These are phyloP conservation scores for Populus hybrid DNA, from an alignment of 441 rosid genomes.

Conservation along the genomic window DNA sequence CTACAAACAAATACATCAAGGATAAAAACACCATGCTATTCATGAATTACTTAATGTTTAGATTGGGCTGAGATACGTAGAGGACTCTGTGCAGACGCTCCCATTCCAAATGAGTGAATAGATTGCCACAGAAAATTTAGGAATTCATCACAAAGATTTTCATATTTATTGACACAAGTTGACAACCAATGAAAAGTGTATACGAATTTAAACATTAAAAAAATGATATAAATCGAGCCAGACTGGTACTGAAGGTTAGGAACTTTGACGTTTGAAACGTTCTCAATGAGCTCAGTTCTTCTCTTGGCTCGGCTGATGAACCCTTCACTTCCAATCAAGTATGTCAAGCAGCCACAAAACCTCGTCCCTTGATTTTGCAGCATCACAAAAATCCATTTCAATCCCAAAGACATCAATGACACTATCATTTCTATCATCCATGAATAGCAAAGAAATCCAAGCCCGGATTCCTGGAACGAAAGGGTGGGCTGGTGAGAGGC, in stretches of 20 bases:
- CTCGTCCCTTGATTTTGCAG: constrained; percentile 73
- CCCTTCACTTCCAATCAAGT: constrained; percentile 84
- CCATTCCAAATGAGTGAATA: background rate
- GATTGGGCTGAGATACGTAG: background rate
- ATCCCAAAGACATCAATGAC: constrained; percentile 70
- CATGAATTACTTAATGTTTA: background rate
- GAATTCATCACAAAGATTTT: background rate
- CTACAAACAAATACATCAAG: background rate
- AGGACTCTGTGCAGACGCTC: background rate
- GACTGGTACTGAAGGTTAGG: background rate
- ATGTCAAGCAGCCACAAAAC: constrained; percentile 87
- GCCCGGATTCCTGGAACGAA: constrained; percentile 70
- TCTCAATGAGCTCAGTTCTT: background rate
- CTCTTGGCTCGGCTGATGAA: background rate
- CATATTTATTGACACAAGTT: background rate
- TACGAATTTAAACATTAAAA: background rate
- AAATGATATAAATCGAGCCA: background rate
- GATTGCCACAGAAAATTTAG: background rate
- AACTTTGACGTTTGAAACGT: background rate
- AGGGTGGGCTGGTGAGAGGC: constrained; percentile 70
- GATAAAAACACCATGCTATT: background rate
- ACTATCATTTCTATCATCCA: constrained; percentile 55
- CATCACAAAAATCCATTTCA: constrained; percentile 78
- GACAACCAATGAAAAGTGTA: background rate
- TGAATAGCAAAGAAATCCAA: constrained; percentile 81